phyloP scores from a whole-genome alignment of 139 green algal species.

The Asterochloris sp. region DNA sequence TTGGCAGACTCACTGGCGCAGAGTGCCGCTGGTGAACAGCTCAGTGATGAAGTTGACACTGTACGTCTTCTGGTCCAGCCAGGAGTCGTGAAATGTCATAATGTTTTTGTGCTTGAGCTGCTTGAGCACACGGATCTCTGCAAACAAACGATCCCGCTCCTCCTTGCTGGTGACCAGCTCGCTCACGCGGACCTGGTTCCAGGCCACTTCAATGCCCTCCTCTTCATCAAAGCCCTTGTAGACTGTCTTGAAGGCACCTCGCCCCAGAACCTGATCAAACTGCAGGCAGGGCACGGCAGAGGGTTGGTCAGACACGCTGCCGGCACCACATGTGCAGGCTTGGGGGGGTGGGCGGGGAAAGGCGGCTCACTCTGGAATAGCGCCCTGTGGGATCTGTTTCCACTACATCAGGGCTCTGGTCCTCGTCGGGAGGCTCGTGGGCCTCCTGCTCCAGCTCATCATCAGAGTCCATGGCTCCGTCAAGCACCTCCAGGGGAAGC shows the following conservation, averaged over 20 bases:
- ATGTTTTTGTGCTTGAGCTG: constrained; percentile 98
- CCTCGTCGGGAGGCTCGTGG: too few species aligned
- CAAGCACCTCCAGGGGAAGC: too few species aligned
- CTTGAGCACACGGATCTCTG: constrained; percentile 97
- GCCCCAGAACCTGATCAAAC: constrained; percentile 81
- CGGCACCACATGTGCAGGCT: too few species aligned
- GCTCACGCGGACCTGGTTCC: constrained; percentile 91
- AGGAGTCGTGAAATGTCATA: constrained; percentile 97
- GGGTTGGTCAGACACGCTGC: too few species aligned
- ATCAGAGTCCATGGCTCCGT: too few species aligned
- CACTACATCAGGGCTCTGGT: too few species aligned
- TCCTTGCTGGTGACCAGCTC: constrained; percentile 63
- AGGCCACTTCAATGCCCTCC: constrained; percentile 94
- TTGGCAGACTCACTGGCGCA: constrained; percentile 83
- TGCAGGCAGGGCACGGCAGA: background rate
- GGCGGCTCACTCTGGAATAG: too few species aligned
- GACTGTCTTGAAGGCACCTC: constrained; percentile 97
- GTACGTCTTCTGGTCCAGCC: constrained; percentile 82
- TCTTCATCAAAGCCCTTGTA: constrained; percentile 97
- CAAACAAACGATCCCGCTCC: constrained; percentile 87
- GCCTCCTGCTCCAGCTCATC: too few species aligned
- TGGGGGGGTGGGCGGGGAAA: too few species aligned
- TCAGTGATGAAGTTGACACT: constrained; percentile 99
- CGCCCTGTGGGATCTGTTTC: too few species aligned
- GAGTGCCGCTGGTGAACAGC: constrained; percentile 95